Percentiles rank a stretch among this genome's conserved stretches.
Evolutionary conservation across 768 basidiomycete species (phyloP).

Genomic region (Trametes punicea): DNA sequence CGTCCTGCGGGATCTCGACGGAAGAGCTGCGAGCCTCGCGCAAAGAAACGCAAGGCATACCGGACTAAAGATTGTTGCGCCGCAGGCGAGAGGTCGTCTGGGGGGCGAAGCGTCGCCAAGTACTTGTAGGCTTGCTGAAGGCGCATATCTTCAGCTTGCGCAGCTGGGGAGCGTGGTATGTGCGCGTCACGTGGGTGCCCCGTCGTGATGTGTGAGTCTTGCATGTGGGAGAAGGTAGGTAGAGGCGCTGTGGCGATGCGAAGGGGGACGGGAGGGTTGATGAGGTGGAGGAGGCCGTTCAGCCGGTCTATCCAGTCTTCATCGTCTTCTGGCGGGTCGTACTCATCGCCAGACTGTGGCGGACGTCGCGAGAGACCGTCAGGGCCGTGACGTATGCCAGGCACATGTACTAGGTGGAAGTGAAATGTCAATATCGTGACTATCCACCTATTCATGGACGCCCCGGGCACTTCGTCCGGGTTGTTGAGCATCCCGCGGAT

Average conservation of each 20-base stretch:
- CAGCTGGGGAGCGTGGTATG: background rate
- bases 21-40: slow-evolving; percentile 12
- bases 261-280: background rate
- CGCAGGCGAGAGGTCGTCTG: background rate
- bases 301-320: slow-evolving; percentile 20
- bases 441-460: slow-evolving; percentile 42
- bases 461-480: slow-evolving; percentile 36
- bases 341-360: slow-evolving; percentile 1
- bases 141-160: background rate
- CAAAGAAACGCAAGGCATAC: background rate
- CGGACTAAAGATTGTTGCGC: background rate
- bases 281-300: slow-evolving; percentile 10
- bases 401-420: slow-evolving; percentile 38
- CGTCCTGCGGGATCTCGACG: slow-evolving; percentile 8
- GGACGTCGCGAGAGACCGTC: slow-evolving; percentile 33
- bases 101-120: background rate
- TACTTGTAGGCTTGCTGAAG: background rate
- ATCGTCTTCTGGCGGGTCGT: background rate
- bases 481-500: slow-evolving; percentile 44
- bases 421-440: slow-evolving; percentile 36
- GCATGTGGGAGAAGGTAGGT: background rate
- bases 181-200: background rate
- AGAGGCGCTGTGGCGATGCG: background rate
- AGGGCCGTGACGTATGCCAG: slow-evolving; percentile 27
- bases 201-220: background rate